These are phyloP conservation scores for Globisporangium alternatum DNA, from an alignment of 352 stramenopile genomes.

Conservation along the genomic window DNA sequence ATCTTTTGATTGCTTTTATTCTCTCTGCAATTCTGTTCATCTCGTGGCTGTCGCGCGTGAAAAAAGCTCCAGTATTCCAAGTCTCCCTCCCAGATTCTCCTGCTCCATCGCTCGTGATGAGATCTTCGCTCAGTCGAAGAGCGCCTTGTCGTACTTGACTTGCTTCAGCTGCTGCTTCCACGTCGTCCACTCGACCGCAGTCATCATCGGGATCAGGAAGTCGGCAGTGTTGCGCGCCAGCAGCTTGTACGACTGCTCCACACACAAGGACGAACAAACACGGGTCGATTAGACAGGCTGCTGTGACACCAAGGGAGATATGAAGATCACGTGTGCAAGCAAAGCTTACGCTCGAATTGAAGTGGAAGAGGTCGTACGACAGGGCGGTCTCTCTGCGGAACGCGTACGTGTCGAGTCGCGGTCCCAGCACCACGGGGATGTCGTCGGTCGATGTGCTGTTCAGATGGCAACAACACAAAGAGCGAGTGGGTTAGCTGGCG, in stretches of 20 bases:
- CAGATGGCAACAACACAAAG: neutral
- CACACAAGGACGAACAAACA: neutral
- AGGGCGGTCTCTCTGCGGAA: slow-evolving; percentile 61
- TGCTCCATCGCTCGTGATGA: neutral
- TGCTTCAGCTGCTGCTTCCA: slow-evolving; percentile 79
- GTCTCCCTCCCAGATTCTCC: neutral
- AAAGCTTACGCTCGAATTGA: slow-evolving; percentile 71
- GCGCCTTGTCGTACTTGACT: slow-evolving; percentile 71
- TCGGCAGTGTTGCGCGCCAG: slow-evolving; percentile 72
- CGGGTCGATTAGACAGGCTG: neutral
- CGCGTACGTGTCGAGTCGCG: slow-evolving; percentile 69
- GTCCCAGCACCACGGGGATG: slow-evolving; percentile 58
- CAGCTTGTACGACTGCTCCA: slow-evolving; percentile 62
- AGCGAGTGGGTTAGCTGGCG: neutral
- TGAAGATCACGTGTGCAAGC: neutral
- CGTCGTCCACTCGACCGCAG: slow-evolving; percentile 75
- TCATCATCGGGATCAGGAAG: slow-evolving; percentile 82
- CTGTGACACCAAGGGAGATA: neutral
- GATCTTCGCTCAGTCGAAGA: slow-evolving; percentile 61
- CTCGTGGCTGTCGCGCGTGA: slow-evolving; percentile 3
- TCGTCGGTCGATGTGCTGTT: slow-evolving; percentile 65
- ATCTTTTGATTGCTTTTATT: slow-evolving; percentile 19
- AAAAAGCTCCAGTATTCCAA: neutral
- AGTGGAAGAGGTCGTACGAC: slow-evolving; percentile 73
- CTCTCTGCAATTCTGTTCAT: slow-evolving; percentile 14